phyloP scores from a whole-genome alignment of 1,284 basidiomycete species.

The Psilocybe mexicana region DNA sequence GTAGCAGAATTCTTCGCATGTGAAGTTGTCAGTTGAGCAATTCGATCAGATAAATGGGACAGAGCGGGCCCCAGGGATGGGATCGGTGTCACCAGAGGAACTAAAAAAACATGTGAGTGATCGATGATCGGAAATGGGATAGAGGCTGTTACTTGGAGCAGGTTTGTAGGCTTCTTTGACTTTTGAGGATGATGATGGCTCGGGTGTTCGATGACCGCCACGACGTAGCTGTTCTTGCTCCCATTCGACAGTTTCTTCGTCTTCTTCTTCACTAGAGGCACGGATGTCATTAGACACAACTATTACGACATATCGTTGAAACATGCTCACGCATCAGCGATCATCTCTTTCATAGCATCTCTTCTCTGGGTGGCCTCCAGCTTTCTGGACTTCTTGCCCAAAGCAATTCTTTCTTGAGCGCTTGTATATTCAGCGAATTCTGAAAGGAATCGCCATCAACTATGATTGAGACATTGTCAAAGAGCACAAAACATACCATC shows the following conservation, averaged over 20 bases:
- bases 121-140: background rate
- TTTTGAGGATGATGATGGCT: slow-evolving; percentile 32
- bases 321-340: slow-evolving; percentile 75
- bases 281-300: slow-evolving; percentile 5
- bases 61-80: slow-evolving; percentile 60
- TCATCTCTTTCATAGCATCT: slow-evolving; percentile 83
- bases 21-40: slow-evolving; percentile 70
- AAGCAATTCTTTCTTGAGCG: slow-evolving; percentile 81
- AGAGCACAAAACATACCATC: slow-evolving; percentile 61
- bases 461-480: background rate
- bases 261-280: slow-evolving; percentile 68
- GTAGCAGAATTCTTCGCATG: slow-evolving; percentile 67
- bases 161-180: slow-evolving; percentile 68
- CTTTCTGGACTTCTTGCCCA: slow-evolving; percentile 85
- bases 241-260: slow-evolving; percentile 91
- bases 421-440: slow-evolving; percentile 91
- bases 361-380: slow-evolving; percentile 70
- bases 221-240: slow-evolving; percentile 84
- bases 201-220: slow-evolving; percentile 54
- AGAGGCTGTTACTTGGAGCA: slow-evolving; percentile 58
- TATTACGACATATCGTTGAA: background rate
- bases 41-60: slow-evolving; percentile 58
- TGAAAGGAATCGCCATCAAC: slow-evolving; percentile 30
- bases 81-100: slow-evolving; percentile 58
- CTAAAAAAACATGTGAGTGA: slow-evolving; percentile 37